Evolutionary conservation across 1,284 basidiomycete genomes (phyloP), one percentile per base, ranked within the genome.

Genomic region (Apiotrichum siamense): DNA sequence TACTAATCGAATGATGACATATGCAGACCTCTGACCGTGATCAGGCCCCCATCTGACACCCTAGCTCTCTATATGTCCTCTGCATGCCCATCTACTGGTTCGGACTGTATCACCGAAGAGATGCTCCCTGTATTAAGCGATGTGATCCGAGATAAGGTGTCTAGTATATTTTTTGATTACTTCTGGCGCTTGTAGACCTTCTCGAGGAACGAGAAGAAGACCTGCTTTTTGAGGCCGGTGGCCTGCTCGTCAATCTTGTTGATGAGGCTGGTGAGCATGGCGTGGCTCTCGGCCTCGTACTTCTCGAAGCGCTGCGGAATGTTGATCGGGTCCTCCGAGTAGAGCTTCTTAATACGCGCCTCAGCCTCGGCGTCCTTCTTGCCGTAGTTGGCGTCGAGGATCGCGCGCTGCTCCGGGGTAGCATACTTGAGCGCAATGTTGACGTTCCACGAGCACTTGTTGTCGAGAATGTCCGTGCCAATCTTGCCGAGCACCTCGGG

Each of bases 361-460:
- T 88, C 78, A 70, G 78, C 75, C 72, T 78, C 76, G 26, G 80
- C 58, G 63, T 85, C 79, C 76, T 96, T 97, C 55, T 81, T 78
- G 7, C 94, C 94, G 70, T 98, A 98, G 76, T 92, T 89, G 36
- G 80, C 83, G 61, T 83, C 81, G 41, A 83, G 76, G 23, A 79
- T 62, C 52, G 76, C 69, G 40, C 81, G 74, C 68, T 83, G 81
- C 47, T 80, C 78, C 79, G 81, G 59, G 76, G 82, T 79, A 80
- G 89, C 69, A 58, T 76, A 62, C 51, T 79, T 77, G 55, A 98
- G 80, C 27, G 92, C 94, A 18, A 84, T 84, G 76, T 97, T 97
- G 75, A 98, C 79, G 68, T 87, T 86, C 96, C 94, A 98, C 36
- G 87, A 88, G 77, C 96, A 98, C 77, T 98, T 98, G 83, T 97